Evolutionary conservation across 441 rosid species (phyloP).

Genomic region (Gossypium aridum): DNA sequence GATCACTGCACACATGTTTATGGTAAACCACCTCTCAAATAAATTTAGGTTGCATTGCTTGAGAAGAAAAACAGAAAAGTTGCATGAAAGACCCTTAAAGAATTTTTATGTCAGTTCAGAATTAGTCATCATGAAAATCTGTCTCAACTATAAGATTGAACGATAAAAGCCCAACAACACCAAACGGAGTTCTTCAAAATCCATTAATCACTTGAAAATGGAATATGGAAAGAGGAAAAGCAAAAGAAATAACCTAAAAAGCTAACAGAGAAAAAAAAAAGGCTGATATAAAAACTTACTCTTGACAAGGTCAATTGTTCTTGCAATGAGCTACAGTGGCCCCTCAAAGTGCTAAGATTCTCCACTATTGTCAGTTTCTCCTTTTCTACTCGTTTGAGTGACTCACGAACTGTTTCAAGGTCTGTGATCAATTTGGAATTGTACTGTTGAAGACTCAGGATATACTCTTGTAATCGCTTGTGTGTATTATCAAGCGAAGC

Average conservation of each 20-base stretch:
- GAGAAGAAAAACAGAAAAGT: background rate
- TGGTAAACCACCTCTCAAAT: background rate
- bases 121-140: background rate
- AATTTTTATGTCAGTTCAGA: background rate
- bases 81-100: background rate
- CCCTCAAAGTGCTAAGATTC: constrained; percentile 77
- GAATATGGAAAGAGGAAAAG: background rate
- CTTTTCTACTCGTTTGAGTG: constrained; percentile 60
- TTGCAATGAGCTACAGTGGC: constrained; percentile 78
- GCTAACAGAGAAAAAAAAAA: background rate
- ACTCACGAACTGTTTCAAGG: constrained; percentile 48
- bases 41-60: background rate
- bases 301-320: constrained; percentile 70
- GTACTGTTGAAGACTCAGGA: constrained; percentile 76
- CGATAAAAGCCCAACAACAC: background rate
- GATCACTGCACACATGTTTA: background rate
- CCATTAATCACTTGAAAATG: background rate
- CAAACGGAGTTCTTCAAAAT: background rate
- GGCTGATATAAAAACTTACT: constrained; percentile 30
- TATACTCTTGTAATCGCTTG: constrained; percentile 84
- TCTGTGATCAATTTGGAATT: constrained; percentile 71
- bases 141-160: background rate
- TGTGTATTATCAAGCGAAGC: constrained; percentile 59
- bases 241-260: background rate
- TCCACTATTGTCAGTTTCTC: constrained; percentile 79